Percentiles rank a stretch among this genome's conserved stretches.
Evolutionary conservation across 1,139 yeast genomes (phyloP).

Genomic region (Pichia sp.): DNA sequence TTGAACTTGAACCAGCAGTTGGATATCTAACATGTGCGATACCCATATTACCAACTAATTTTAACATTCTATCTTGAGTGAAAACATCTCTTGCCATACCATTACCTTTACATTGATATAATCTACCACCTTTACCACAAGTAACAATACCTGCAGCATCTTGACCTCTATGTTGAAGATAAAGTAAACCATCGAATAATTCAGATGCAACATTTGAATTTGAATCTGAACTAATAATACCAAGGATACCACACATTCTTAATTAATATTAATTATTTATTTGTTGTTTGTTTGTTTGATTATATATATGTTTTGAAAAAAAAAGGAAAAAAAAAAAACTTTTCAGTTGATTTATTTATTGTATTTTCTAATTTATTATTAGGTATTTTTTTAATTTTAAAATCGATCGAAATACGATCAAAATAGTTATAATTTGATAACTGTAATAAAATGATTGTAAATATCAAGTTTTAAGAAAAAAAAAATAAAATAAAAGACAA

Average conservation of each 20-base stretch:
- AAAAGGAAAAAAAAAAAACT: too few relatives aligned
- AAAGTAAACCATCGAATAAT: constrained; percentile 87
- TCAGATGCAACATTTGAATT: constrained; percentile 76
- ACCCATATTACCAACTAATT: constrained; percentile 91
- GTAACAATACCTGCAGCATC: constrained; percentile 99
- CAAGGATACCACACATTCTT: constrained; percentile 90
- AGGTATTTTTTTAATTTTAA: too few relatives aligned
- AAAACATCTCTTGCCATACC: constrained; percentile 99
- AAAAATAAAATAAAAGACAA: too few relatives aligned
- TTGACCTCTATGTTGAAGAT: constrained; percentile 95
- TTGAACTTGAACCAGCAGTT: constrained; percentile 97
- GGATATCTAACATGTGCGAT: constrained; percentile 94
- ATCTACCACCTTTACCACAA: constrained; percentile 87
- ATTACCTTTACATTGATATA: constrained; percentile 96
- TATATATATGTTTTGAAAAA: too few relatives aligned
- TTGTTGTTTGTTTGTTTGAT: too few relatives aligned
- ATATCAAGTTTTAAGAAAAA: too few relatives aligned
- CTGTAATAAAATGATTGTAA: too few relatives aligned
- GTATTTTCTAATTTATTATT: too few relatives aligned
- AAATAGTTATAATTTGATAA: too few relatives aligned
- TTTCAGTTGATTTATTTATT: too few relatives aligned
- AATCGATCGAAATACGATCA: too few relatives aligned
- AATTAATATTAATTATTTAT: too few relatives aligned
- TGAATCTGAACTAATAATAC: constrained; percentile 77
- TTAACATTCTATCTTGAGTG: constrained; percentile 72